Conservation (phyloP, 2,329 filamentous ascomycete species). For the Colletotrichum tropicale region DNA sequence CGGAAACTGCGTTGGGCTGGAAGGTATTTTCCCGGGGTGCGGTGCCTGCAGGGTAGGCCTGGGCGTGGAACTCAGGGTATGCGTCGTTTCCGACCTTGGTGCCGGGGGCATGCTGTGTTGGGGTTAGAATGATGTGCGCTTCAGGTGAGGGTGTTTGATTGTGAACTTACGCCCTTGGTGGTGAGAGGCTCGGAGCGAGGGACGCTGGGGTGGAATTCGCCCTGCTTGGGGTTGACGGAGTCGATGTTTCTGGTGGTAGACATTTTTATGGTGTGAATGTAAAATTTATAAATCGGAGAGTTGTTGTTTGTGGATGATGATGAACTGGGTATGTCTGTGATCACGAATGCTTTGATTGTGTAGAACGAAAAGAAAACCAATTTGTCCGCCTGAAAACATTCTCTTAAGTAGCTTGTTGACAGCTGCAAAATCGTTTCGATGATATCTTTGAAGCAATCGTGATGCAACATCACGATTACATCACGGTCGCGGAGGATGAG, state of each 20-base stretch:
- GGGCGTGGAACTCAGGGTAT: slow-evolving; percentile 65
- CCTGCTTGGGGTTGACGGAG: slow-evolving; percentile 53
- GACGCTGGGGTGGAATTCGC: slow-evolving; percentile 59
- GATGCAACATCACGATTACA: slow-evolving; percentile 5
- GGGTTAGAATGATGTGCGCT: slow-evolving; percentile 11
- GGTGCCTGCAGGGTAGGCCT: slow-evolving; percentile 66
- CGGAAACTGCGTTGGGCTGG: slow-evolving; percentile 39
- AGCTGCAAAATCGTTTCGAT: not conserved
- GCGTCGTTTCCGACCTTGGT: slow-evolving; percentile 63
- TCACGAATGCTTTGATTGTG: not conserved
- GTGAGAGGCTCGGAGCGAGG: slow-evolving; percentile 56
- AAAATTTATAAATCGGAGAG: not conserved
- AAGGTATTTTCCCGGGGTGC: slow-evolving; percentile 56
- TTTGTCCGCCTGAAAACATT: not conserved
- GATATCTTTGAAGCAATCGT: not conserved
- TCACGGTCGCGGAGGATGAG: not conserved
- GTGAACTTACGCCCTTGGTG: slow-evolving; percentile 55
- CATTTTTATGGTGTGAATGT: slow-evolving; percentile 32
- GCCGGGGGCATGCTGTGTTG: slow-evolving; percentile 66
- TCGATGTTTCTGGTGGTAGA: slow-evolving; percentile 52
- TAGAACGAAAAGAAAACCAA: not conserved
- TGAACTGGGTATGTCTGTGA: not conserved
- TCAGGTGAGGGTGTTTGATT: not conserved
- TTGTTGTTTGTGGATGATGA: not conserved
- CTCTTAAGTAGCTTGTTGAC: not conserved